phyloP scores from a whole-genome alignment of 106 monocot genomes.

The Apostasia shenzhenica region DNA sequence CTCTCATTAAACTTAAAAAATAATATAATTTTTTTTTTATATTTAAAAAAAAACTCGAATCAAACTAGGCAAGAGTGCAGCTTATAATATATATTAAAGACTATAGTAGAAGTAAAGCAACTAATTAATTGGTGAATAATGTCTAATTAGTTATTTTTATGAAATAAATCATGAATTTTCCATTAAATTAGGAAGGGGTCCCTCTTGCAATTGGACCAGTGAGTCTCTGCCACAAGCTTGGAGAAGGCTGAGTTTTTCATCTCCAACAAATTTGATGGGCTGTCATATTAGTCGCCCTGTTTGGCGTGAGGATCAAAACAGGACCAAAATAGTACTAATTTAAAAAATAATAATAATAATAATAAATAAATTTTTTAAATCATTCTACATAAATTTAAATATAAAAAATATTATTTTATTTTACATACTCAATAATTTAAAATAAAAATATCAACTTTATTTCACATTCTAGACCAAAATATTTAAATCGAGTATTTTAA shows the following conservation, averaged over 20 bases:
- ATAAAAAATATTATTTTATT: neutral
- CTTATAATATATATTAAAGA: too few relatives aligned
- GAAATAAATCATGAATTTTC: neutral
- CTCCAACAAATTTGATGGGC: slow-evolving; percentile 53
- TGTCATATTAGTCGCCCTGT: too few relatives aligned
- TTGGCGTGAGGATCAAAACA: too few relatives aligned
- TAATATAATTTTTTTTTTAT: too few relatives aligned
- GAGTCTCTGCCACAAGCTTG: slow-evolving; percentile 60
- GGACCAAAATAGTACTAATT: slow-evolving; percentile 62
- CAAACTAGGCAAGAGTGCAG: too few relatives aligned
- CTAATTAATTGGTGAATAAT: too few relatives aligned
- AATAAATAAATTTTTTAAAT: neutral
- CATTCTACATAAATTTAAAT: neutral
- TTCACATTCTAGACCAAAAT: too few relatives aligned
- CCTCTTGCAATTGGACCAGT: slow-evolving; percentile 59
- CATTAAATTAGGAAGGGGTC: slow-evolving; percentile 1
- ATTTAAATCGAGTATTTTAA: too few relatives aligned
- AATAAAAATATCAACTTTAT: neutral
- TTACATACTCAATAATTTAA: neutral
- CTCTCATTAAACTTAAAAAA: too few relatives aligned
- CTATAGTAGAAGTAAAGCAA: too few relatives aligned
- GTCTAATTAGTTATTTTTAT: too few relatives aligned
- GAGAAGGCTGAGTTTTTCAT: slow-evolving; percentile 42
- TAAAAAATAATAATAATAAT: neutral
- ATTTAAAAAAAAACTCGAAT: too few relatives aligned